These are phyloP conservation scores for Emiliania huxleyi DNA, from an alignment of 78 protist genomes.

Conservation along the genomic window DNA sequence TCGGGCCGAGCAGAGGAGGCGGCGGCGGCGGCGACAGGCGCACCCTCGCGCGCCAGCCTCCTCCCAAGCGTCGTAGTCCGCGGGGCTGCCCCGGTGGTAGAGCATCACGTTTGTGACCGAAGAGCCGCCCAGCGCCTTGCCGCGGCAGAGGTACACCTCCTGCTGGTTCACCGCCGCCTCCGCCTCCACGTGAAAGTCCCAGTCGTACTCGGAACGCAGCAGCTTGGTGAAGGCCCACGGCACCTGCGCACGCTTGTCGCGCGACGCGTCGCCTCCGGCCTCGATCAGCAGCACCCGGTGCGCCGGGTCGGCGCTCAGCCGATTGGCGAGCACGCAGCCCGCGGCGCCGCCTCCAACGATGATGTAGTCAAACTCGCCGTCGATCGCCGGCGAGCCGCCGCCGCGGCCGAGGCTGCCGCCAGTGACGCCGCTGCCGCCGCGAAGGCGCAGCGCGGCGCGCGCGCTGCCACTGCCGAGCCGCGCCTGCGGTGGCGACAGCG, in stretches of 20 bases:
- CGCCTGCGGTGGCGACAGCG: too few relatives aligned
- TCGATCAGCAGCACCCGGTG: conserved; percentile 44
- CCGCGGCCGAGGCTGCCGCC: too few relatives aligned
- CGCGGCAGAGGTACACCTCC: conserved; percentile 20
- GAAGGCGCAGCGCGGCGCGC: too few relatives aligned
- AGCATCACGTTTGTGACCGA: not conserved
- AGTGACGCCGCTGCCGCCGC: too few relatives aligned
- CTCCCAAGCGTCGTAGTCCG: conserved; percentile 35
- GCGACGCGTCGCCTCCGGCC: conserved; percentile 34
- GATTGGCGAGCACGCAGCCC: conserved; percentile 59
- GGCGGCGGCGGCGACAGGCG: too few relatives aligned
- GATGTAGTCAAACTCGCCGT: conserved; percentile 50
- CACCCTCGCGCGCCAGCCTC: not conserved
- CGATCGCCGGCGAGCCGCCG: too few relatives aligned
- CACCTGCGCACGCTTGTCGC: not conserved
- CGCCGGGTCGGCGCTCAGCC: conserved; percentile 21
- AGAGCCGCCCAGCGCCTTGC: conserved; percentile 39
- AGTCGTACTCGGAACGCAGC: not conserved
- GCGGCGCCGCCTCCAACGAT: conserved; percentile 65
- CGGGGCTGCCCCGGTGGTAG: conserved; percentile 32
- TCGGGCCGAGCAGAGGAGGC: too few relatives aligned
- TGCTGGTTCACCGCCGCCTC: not conserved
- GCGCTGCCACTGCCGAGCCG: too few relatives aligned
- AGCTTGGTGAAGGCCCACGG: not conserved
- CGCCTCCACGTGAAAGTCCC: not conserved